A percentile compares a stretch with the other conserved stretches of the same genome.
Evolutionary conservation across 352 stramenopile genomes (phyloP).

Genomic region (Phytopythium vexans): DNA sequence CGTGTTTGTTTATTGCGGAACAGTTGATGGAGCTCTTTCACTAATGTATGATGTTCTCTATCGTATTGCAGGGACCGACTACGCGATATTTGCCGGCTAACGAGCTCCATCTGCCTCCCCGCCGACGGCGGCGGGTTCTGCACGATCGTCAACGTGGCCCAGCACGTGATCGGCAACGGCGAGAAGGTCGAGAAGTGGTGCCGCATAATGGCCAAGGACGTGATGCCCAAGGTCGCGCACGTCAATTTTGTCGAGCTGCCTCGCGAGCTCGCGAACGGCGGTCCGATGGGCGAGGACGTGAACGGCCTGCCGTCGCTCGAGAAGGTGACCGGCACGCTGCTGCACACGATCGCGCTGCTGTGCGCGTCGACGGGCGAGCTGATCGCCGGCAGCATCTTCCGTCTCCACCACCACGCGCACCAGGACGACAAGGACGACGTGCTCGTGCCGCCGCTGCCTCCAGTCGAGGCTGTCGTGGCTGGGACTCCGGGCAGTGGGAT

Average conservation of each 20-base stretch:
- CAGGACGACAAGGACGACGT: not conserved
- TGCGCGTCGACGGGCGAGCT: conserved; percentile 43
- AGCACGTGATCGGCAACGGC: conserved; percentile 7
- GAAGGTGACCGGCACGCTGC: conserved; percentile 21
- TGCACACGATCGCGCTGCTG: conserved; percentile 61
- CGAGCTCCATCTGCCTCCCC: conserved; percentile 23
- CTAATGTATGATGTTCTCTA: conserved; percentile 3
- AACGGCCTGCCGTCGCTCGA: conserved; percentile 5
- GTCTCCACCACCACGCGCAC: conserved; percentile 20
- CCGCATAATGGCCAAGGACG: conserved; percentile 34
- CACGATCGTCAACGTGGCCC: conserved; percentile 30
- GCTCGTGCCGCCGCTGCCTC: not conserved
- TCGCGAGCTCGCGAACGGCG: not conserved
- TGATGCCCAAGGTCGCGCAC: conserved; percentile 37
- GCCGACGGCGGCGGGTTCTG: conserved; percentile 4
- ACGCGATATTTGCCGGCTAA: conserved; percentile 22
- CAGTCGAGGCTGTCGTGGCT: too few species aligned
- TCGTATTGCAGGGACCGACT: conserved; percentile 18
- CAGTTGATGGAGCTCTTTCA: too few species aligned
- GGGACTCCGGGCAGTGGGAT: too few species aligned
- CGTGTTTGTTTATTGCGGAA: too few species aligned
- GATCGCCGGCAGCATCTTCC: conserved; percentile 58
- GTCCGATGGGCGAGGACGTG: not conserved
- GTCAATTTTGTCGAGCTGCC: conserved; percentile 57
- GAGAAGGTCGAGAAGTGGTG: conserved; percentile 31